Evolutionary conservation across 352 stramenopile species (phyloP), one percentile per base, ranked within the genome.

Genomic region (Phytophthora cactorum): DNA sequence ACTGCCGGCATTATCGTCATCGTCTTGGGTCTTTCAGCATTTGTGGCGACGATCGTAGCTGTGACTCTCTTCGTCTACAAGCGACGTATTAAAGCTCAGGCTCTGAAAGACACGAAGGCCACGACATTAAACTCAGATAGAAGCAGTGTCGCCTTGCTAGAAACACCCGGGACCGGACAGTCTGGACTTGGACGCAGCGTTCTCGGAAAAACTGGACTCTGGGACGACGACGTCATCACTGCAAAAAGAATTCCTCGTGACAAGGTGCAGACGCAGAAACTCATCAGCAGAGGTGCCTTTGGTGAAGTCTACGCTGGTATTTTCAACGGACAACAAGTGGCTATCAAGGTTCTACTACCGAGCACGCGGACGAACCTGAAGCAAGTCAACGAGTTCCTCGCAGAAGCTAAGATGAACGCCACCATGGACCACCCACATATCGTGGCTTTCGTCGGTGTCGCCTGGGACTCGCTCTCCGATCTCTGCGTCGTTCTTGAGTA

Each of bases 371-470:
- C 47, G 6, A 68, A 58, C 25, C 34, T 72, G 6, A 67, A 74
- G 28, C 65, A 86, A 10, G 79, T 86, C 3, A 72, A 79, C 28
- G 64, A 72, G 1, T 84, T 88, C 29, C 52, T 82, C 9, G 55
- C 58, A 2, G 82, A 90, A 53, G 72, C 86, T 12, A 81, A 83
- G 50, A 64, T 85, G 47, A 83, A 84, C 51, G 69, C 78, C 0
- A 64, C 49, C 9, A 59, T 90, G 41, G 74, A 86, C 3, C 82
- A 90, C 38, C 57, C 72, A 7, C 70, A 78, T 36, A 82, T 90
- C 14, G 79, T 90, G 8, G 41, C 38, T 1, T 89, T 90, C 36
- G 57, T 89, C 4, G 82, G 79, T 9, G 79, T 89, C 4, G 79
- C 82, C 5, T 90, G 81, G 78, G 77, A 78, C 29, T 69, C 66